These are phyloP conservation scores for Zea mays DNA, from an alignment of 176 grass and related monocot species.

Conservation along the genomic window Zm-B73-REFERENCE-NAM-5.0 NC_050098.1:3366501-3367000, in stretches of 20 bases:
- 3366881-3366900: slow-evolving; percentile 40
- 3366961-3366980: slow-evolving; percentile 34
- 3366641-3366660: background rate
- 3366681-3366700: no score
- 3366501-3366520: no score
- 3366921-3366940: slow-evolving; percentile 47
- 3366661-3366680: background rate
- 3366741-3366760: no score
- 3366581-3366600: no score
- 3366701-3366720: no score
- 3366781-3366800: slow-evolving; percentile 51
- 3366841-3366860: slow-evolving; percentile 54
- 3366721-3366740: no score
- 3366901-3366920: slow-evolving; percentile 42
- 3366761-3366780: no score
- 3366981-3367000: background rate
- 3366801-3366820: slow-evolving; percentile 59
- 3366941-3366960: slow-evolving; percentile 47
- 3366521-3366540: no score
- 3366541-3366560: no score
- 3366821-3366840: slow-evolving; percentile 56
- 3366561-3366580: no score
- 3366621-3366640: no score
- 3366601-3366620: no score
- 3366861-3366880: slow-evolving; percentile 41